Percentiles rank a stretch among this genome's conserved stretches.
These are phyloP conservation scores for Xylaria sp. DNA, from an alignment of 2,329 filamentous ascomycete genomes.

Conservation along the genomic window DNA sequence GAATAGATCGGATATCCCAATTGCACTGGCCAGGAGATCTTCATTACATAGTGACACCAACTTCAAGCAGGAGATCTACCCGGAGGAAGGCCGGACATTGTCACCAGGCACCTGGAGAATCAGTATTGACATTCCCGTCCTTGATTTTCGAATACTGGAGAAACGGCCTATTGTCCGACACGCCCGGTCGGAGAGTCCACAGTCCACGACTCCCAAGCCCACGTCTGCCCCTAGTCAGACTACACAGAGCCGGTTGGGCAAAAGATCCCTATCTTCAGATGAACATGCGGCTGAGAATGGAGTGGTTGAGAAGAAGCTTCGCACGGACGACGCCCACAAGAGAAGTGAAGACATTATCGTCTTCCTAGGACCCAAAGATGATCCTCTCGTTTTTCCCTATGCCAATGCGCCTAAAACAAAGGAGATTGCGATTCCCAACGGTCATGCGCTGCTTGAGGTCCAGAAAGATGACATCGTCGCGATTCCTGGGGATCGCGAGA, in stretches of 20 bases:
- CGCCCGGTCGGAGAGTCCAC: constrained; percentile 28
- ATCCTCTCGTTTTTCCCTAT: constrained; percentile 48
- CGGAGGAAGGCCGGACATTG: constrained; percentile 42
- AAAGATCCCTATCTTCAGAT: constrained; percentile 45
- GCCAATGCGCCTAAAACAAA: constrained; percentile 44
- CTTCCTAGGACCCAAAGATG: constrained; percentile 46
- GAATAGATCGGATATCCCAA: constrained; percentile 51
- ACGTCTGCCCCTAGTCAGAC: constrained; percentile 28
- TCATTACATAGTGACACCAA: constrained; percentile 37
- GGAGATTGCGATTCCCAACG: constrained; percentile 41
- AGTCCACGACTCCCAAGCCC: constrained; percentile 22
- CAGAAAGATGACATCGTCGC: constrained; percentile 45
- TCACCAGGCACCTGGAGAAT: constrained; percentile 55
- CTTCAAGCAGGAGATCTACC: constrained; percentile 42
- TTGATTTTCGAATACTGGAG: constrained; percentile 55
- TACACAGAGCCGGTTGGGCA: constrained; percentile 43
- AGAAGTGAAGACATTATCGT: constrained; percentile 47
- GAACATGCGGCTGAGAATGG: constrained; percentile 34
- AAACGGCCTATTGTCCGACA: constrained; percentile 45
- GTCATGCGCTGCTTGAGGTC: constrained; percentile 49
- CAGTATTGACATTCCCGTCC: constrained; percentile 44
- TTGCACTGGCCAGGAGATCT: constrained; percentile 44
- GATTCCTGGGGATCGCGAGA: constrained; percentile 46
- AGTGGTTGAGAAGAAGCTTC: constrained; percentile 39
- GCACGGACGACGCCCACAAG: constrained; percentile 30